A percentile compares a stretch with the other conserved stretches of the same genome.
phyloP scores from a whole-genome alignment of 1,139 yeast species.

The Pichiaceae sp. region DNA sequence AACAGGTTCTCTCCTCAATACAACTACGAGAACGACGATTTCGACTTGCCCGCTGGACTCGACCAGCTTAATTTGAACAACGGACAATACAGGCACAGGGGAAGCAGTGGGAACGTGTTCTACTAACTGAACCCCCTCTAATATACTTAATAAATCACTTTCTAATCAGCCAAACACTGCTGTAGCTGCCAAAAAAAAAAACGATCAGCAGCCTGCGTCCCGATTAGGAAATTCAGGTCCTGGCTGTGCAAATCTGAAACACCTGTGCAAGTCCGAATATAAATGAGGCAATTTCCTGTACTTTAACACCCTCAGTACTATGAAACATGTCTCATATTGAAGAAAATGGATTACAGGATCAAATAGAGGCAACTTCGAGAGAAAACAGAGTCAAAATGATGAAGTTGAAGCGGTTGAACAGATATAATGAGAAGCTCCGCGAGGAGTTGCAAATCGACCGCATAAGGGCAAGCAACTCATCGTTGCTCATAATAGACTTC shows the following conservation, averaged over 20 bases:
- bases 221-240: not conserved
- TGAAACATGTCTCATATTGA: not conserved
- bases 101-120: not conserved
- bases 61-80: not conserved
- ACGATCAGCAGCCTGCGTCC: too few relatives aligned
- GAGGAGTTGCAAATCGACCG: slow-evolving; percentile 49
- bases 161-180: too few relatives aligned
- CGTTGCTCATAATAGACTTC: slow-evolving; percentile 36
- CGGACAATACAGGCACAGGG: not conserved
- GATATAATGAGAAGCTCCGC: slow-evolving; percentile 47
- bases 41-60: not conserved
- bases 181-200: too few relatives aligned
- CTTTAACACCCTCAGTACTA: not conserved
- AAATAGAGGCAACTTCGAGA: not conserved
- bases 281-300: not conserved
- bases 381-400: slow-evolving; percentile 27
- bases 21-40: not conserved
- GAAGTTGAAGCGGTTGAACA: slow-evolving; percentile 56
- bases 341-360: not conserved
- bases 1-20: not conserved
- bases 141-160: too few relatives aligned
- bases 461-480: slow-evolving; percentile 62
- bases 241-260: not conserved
- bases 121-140: not conserved
- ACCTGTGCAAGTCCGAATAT: not conserved